Evolutionary conservation across 345 rosid genomes (phyloP).

Genomic region (Pistacia integerrima): DNA sequence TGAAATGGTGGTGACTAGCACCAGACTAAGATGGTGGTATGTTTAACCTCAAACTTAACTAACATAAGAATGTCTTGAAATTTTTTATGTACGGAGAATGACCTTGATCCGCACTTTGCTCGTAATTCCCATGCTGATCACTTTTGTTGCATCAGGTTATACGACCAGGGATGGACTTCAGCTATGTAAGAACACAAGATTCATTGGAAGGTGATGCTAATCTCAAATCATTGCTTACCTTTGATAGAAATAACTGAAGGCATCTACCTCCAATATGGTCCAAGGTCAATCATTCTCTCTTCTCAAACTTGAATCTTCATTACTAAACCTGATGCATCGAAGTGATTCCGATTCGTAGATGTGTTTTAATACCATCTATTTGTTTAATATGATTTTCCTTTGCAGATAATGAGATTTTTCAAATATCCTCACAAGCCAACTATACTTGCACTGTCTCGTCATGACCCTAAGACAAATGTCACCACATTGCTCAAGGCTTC

Average conservation of each 20-base stretch:
- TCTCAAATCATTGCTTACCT: conserved; percentile 57
- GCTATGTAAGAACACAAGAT: conserved; percentile 55
- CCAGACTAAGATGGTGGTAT: conserved; percentile 73
- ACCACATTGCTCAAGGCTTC: conserved; percentile 90
- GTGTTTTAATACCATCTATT: no score
- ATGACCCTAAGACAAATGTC: conserved; percentile 90
- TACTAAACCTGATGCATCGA: no score
- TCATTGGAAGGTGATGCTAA: conserved; percentile 51
- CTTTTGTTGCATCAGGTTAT: conserved; percentile 43
- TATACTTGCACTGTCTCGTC: conserved; percentile 88
- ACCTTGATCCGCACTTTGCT: no score
- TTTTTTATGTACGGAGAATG: background rate
- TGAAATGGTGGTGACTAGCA: conserved; percentile 72
- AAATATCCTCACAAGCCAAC: conserved; percentile 89
- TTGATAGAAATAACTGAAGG: conserved; percentile 61
- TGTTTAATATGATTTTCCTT: conserved; percentile 13
- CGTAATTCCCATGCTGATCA: background rate
- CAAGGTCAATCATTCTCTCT: conserved; percentile 46
- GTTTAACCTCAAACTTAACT: background rate
- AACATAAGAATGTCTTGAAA: background rate
- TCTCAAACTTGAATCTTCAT: background rate
- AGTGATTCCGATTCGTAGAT: no score
- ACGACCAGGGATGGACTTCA: conserved; percentile 79
- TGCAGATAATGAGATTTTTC: conserved; percentile 87
- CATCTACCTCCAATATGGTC: conserved; percentile 85